A percentile compares a stretch with the other conserved stretches of the same genome.
Conservation (phyloP, 2,329 filamentous ascomycete species). For the Ophiostoma sp. region DNA sequence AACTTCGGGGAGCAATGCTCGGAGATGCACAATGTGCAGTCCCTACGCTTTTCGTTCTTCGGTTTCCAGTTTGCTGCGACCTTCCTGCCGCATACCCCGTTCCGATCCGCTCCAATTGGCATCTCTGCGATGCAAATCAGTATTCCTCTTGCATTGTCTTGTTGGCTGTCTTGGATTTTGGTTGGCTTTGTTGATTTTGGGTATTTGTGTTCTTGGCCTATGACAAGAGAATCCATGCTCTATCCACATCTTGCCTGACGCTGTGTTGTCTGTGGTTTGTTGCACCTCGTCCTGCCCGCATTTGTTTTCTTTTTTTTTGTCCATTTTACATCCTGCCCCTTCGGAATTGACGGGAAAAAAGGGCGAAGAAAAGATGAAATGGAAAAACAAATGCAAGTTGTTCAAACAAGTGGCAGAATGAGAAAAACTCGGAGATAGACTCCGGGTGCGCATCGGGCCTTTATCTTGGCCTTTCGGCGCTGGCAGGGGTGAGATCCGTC, state of each 20-base stretch:
- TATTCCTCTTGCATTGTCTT: not conserved
- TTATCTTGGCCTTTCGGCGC: not conserved
- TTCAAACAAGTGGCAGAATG: not conserved
- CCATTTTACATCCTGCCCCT: not conserved
- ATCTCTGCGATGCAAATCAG: not conserved
- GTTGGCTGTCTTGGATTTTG: not conserved
- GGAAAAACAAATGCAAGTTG: too few relatives aligned
- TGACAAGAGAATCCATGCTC: not conserved
- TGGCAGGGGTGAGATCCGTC: not conserved
- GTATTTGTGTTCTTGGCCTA: not conserved
- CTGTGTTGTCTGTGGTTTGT: not conserved
- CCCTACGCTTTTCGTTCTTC: not conserved
- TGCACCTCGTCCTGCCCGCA: not conserved
- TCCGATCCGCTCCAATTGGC: not conserved
- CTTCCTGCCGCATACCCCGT: constrained; percentile 4
- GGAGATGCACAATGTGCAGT: constrained; percentile 5
- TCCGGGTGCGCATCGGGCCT: constrained; percentile 5
- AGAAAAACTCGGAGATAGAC: not conserved
- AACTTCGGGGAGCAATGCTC: not conserved
- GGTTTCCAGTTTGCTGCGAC: not conserved
- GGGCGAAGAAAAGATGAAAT: too few relatives aligned
- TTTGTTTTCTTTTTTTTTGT: not conserved
- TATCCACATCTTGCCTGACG: not conserved
- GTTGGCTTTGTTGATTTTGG: not conserved
- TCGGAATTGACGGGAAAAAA: too few relatives aligned